Evolutionary conservation across 148 eudicot genomes (phyloP), one percentile per base, ranked within the genome.

Genomic region (Fagopyrum tataricum): DNA sequence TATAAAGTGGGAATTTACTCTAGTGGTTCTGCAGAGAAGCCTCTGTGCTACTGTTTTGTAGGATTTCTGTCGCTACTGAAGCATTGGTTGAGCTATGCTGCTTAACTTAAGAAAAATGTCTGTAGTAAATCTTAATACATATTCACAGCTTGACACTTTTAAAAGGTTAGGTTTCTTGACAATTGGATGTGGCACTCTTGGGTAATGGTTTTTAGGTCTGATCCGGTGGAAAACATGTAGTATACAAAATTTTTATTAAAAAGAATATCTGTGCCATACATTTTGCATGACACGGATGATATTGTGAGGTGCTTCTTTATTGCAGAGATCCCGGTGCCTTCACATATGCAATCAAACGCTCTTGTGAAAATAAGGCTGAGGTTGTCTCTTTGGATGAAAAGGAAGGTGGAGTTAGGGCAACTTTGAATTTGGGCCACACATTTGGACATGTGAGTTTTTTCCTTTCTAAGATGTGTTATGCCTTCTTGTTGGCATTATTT

Each of bases 301-400:
- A 61, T 13, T 62, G n/a, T 44, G 64, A 23, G 26, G 44, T 68
- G 12, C 62, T 70, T 72, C 58, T 77, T 70, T 62, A 49, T 81
- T 80, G 76, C 88, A 96, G 99, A 91, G 97, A 96, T 77, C 93
- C 88, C 44, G 70, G n/a, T 85, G 94, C 92, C 59, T 81, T 96
- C 69, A 81, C 92, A 73, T 96, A 92, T 90, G 99, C 99, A 43
- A 96, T 96, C 72, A 88, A 92, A 83, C 99, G 90, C 72, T 96
- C 99, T 43, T 96, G 97, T 86, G 96, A 92, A 85, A 96, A 96
- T 76, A 92, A 96, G 81, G 99, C 99, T 49, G 94, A 92, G 80
- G 95, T 96, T 53, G 99, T 96, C 24, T 87, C 97, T 58, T 80
- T 88, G 76, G 99, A 96, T 83, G 99, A 96, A 85, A 92, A 84